phyloP scores from a whole-genome alignment of 345 rosid genomes.

The Citrus reticulata region DNA sequence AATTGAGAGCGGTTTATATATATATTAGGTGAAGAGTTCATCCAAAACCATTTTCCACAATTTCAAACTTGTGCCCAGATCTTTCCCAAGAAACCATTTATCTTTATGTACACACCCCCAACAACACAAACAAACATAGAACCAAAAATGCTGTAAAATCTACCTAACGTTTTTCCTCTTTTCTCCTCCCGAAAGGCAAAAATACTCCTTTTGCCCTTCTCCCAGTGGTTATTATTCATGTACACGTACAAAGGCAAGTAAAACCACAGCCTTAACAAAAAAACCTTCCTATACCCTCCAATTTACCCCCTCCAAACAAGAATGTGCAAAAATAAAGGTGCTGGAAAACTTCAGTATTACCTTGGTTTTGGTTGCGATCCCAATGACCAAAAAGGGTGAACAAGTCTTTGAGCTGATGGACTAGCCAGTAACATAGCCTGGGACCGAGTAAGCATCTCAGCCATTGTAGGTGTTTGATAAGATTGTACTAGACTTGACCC shows the following conservation, averaged over 20 bases:
- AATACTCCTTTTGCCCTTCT: slow-evolving; percentile 20
- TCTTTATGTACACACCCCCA: slow-evolving; percentile 48
- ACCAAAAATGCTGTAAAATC: slow-evolving; percentile 24
- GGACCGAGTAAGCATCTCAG: slow-evolving; percentile 85
- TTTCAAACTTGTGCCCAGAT: slow-evolving; percentile 37
- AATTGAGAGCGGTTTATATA: slow-evolving; percentile 31
- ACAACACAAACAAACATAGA: slow-evolving; percentile 27
- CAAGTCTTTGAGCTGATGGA: slow-evolving; percentile 69
- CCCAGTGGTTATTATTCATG: slow-evolving; percentile 42
- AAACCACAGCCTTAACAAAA: slow-evolving; percentile 20
- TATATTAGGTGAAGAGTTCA: slow-evolving; percentile 26
- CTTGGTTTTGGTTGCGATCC: slow-evolving; percentile 73
- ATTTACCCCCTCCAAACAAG: slow-evolving; percentile 24
- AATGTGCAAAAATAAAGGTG: slow-evolving; percentile 20
- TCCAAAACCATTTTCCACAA: slow-evolving; percentile 33
- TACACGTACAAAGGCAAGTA: slow-evolving; percentile 32
- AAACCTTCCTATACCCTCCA: slow-evolving; percentile 14
- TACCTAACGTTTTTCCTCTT: slow-evolving; percentile 26
- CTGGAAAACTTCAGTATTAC: slow-evolving; percentile 32
- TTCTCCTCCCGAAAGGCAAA: slow-evolving; percentile 13
- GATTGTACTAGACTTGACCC: slow-evolving; percentile 78
- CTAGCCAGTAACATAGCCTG: slow-evolving; percentile 58
- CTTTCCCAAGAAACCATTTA: slow-evolving; percentile 26
- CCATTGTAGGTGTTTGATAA: slow-evolving; percentile 91
- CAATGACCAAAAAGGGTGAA: slow-evolving; percentile 55